Percentiles rank a stretch among this genome's conserved stretches.
Conservation (phyloP, 176 grass and related monocot genomes). For the Zoysia japonica region DNA sequence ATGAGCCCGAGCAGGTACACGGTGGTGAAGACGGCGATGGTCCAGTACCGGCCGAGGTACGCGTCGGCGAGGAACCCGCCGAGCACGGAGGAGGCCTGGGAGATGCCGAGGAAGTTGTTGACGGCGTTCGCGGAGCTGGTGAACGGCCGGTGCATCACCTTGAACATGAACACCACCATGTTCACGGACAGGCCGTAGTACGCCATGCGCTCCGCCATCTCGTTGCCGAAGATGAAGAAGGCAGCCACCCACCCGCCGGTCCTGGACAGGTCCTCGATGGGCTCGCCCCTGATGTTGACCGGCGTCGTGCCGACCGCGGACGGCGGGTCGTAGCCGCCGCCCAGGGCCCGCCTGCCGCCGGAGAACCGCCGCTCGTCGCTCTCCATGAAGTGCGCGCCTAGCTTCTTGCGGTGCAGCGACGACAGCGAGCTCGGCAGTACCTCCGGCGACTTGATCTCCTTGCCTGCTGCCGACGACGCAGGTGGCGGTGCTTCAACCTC, state of each 20-base stretch:
- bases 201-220: constrained; percentile 95
- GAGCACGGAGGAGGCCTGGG: constrained; percentile 82
- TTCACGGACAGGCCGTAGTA: constrained; percentile 91
- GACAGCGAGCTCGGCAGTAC: neutral
- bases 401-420: constrained; percentile 50
- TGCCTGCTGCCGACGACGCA: neutral
- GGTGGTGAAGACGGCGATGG: constrained; percentile 80
- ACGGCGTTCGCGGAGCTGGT: constrained; percentile 66
- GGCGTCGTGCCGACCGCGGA: constrained; percentile 49
- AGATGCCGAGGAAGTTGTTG: constrained; percentile 94
- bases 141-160: constrained; percentile 88
- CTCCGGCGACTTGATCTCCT: constrained; percentile 71
- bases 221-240: constrained; percentile 94
- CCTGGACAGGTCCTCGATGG: constrained; percentile 59
- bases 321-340: constrained; percentile 33
- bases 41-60: constrained; percentile 96
- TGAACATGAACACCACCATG: constrained; percentile 94
- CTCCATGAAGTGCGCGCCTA: constrained; percentile 62
- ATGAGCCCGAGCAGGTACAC: constrained; percentile 81
- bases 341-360: constrained; percentile 1
- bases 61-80: constrained; percentile 96
- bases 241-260: constrained; percentile 88
- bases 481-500: constrained; percentile 3
- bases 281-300: constrained; percentile 64
- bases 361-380: constrained; percentile 66